Conservation (phyloP, 2,329 filamentous ascomycete genomes). For the Didymella pinodella region DNA sequence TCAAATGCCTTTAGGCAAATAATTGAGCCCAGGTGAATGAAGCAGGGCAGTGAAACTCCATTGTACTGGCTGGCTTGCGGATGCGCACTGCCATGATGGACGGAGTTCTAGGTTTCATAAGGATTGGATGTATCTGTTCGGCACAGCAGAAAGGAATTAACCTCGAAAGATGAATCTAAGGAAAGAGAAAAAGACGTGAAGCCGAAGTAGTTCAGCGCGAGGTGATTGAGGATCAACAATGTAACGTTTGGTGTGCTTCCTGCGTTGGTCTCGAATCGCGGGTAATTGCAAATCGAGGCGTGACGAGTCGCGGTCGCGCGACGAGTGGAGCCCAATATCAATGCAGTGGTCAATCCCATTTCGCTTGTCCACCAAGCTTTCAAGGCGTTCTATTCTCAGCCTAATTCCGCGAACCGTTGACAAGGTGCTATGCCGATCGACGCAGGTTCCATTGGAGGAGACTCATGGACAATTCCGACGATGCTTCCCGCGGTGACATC, state of each 20-base stretch:
- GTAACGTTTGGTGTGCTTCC: constrained; percentile 10
- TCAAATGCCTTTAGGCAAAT: not conserved
- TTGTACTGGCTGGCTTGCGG: not conserved
- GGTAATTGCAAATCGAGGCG: constrained; percentile 18
- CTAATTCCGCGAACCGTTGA: constrained; percentile 26
- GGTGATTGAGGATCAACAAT: not conserved
- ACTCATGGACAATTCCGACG: constrained; percentile 6
- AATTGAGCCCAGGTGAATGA: not conserved
- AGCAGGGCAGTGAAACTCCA: not conserved
- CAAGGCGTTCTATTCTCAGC: constrained; percentile 25
- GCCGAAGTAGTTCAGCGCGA: not conserved
- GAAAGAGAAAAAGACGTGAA: not conserved
- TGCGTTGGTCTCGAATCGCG: constrained; percentile 13
- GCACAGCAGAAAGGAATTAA: not conserved
- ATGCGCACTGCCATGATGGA: not conserved
- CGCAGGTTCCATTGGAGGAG: constrained; percentile 19
- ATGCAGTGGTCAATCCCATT: constrained; percentile 23
- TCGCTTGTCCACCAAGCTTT: constrained; percentile 27
- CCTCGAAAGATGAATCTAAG: not conserved
- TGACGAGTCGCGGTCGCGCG: constrained; percentile 17
- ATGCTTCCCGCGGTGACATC: constrained; percentile 10
- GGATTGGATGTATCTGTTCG: not conserved
- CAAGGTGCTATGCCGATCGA: constrained; percentile 21
- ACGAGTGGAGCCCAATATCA: constrained; percentile 24
- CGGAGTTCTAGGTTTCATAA: not conserved